phyloP scores from a whole-genome alignment of 768 basidiomycete species.

The Termitomyces heimii region DNA sequence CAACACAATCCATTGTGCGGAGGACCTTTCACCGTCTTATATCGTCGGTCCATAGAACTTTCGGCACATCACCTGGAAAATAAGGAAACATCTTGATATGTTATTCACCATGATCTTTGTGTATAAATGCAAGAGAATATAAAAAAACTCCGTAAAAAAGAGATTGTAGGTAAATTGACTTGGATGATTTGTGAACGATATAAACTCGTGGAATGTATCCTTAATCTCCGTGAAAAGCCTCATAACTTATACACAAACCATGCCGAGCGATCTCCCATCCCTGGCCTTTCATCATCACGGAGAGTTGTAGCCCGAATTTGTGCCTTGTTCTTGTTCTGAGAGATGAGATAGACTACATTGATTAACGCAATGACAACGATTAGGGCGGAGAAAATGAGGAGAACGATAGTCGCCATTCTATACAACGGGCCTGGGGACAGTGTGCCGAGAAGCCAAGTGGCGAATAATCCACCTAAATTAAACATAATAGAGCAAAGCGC shows the following conservation, averaged over 20 bases:
- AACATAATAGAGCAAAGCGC: constrained; percentile 53
- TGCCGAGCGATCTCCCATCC: neutral
- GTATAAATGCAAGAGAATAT: no score
- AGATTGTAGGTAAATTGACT: no score
- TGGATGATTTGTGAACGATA: no score
- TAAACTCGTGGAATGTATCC: no score
- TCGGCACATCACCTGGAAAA: no score
- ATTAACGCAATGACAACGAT: neutral
- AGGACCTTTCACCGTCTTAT: no score
- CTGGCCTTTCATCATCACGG: neutral
- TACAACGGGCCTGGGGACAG: neutral
- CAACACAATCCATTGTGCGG: no score
- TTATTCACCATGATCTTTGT: no score
- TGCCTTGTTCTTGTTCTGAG: neutral
- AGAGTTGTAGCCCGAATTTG: neutral
- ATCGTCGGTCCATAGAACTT: no score
- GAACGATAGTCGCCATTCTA: neutral
- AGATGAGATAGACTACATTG: neutral
- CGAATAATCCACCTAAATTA: constrained; percentile 54
- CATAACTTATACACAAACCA: neutral
- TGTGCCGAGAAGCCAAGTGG: constrained; percentile 48
- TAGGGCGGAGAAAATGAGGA: neutral
- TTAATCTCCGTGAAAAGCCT: neutral
- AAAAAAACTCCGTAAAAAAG: no score
- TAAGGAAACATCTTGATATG: no score